Percentiles rank a stretch among this genome's conserved stretches.
These are phyloP conservation scores for Venturia pyrina DNA, from an alignment of 2,329 filamentous ascomycete species.

Conservation along the genomic window DNA sequence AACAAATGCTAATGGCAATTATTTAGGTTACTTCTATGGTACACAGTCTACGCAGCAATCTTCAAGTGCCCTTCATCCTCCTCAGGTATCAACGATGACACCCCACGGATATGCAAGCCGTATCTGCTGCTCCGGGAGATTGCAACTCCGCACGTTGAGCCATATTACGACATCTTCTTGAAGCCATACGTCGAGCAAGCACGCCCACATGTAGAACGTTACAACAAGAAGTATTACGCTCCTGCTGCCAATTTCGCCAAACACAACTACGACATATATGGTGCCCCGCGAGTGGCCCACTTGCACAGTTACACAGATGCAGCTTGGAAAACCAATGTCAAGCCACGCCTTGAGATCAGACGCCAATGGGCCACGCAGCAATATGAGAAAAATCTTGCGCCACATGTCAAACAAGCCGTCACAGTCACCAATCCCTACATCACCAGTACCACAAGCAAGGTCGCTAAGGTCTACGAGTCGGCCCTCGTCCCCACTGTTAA, in stretches of 20 bases:
- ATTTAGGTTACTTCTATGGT: slow-evolving; percentile 70
- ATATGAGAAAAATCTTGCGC: slow-evolving; percentile 63
- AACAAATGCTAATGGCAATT: background rate
- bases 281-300: slow-evolving; percentile 60
- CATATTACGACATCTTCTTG: slow-evolving; percentile 78
- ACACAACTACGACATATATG: slow-evolving; percentile 55
- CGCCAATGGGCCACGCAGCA: slow-evolving; percentile 50
- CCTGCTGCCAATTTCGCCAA: slow-evolving; percentile 59
- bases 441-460: slow-evolving; percentile 50
- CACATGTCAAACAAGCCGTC: slow-evolving; percentile 57
- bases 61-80: slow-evolving; percentile 71
- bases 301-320: slow-evolving; percentile 54
- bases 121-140: slow-evolving; percentile 60
- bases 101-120: slow-evolving; percentile 71
- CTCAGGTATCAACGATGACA: slow-evolving; percentile 55
- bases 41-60: slow-evolving; percentile 66
- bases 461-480: slow-evolving; percentile 59
- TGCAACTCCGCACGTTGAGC: slow-evolving; percentile 64
- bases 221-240: slow-evolving; percentile 52
- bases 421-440: slow-evolving; percentile 61
- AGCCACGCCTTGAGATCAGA: slow-evolving; percentile 61
- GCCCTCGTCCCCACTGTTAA: slow-evolving; percentile 67
- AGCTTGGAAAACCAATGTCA: slow-evolving; percentile 70
- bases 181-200: slow-evolving; percentile 70
- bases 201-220: slow-evolving; percentile 57